Evolutionary conservation across 768 basidiomycete species (phyloP), one percentile per base, ranked within the genome.

Genomic region (Lepiota subincarnata): DNA sequence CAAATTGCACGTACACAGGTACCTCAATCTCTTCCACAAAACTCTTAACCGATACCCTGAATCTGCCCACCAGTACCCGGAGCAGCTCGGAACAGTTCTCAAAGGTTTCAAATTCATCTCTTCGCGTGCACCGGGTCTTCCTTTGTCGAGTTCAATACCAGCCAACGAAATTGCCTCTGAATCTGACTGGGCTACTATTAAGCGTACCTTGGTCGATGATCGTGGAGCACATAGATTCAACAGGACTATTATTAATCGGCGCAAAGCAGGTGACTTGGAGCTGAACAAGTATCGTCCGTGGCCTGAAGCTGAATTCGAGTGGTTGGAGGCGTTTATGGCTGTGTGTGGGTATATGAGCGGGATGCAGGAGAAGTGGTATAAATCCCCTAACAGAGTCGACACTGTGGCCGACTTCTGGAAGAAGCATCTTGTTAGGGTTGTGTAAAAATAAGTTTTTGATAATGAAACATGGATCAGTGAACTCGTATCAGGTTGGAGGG

Each of bases 291-390:
- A 13, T 50, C 55, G 24, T 59, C 63, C 7, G 48, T 57, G 40
- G 47, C 20, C 58, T 26, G 60, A 65, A 37, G 55, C 47, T 39
- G 64, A 64, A 28, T 57, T 66, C 20, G 55, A 60, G 6, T 65
- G 65, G 63, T 38, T 69, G 43, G 63, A 65, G 42, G 59, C 60
- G 19, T 69, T 67, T 49, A 40, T 69, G 11, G 44, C 42, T 2
- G 37, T 59, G 3, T 65, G 67, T 26, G 49, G 47, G 14, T 58
- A 64, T 20, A 64, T 66, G 63, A 40, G 53, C 7, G 19, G 39
- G n/a, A 62, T 65, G 58, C 49, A 60, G 40, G 59, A 55, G 41
- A 55, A 59, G 35, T 64, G 61, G 64, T 53, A 50, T 14, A 19
- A 16, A 31, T 13, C 44, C 2, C n/a, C 44, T 8, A 59, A 46